These are phyloP conservation scores for Podospora australis DNA, from an alignment of 495 filamentous ascomycete genomes.

Conservation along the genomic window DNA sequence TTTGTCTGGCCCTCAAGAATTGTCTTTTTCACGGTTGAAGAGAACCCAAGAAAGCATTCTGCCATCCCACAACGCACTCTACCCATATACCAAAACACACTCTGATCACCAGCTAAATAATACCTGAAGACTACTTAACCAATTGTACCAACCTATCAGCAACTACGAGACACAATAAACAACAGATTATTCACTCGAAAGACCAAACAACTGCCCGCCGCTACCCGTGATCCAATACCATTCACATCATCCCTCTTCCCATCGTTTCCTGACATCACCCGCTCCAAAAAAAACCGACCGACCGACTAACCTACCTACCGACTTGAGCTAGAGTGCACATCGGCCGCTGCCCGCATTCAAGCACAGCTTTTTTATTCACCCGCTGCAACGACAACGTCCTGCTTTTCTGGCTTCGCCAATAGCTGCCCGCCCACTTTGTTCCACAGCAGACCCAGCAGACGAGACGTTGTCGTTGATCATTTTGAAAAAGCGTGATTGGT, in stretches of 20 bases:
- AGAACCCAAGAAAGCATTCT: conserved; percentile 7
- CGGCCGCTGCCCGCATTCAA: neutral
- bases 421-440: neutral
- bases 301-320: neutral
- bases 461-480: conserved; percentile 2
- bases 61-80: conserved; percentile 4
- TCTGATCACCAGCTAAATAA: neutral
- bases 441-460: conserved; percentile 1
- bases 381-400: neutral
- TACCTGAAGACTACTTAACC: too few species aligned
- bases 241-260: neutral
- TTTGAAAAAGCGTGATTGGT: conserved; percentile 9
- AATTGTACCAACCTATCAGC: too few species aligned
- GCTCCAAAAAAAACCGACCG: too few species aligned
- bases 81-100: neutral
- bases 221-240: neutral
- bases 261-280: conserved; percentile 11
- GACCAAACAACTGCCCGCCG: neutral
- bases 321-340: neutral
- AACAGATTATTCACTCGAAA: too few species aligned
- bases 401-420: neutral
- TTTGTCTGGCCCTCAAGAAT: conserved; percentile 15
- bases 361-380: neutral
- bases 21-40: conserved; percentile 17
- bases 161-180: too few species aligned